Percentiles rank a stretch among this genome's conserved stretches.
phyloP scores from a whole-genome alignment of 1,139 yeast species.

The Suhomyces ambrosiae region DNA sequence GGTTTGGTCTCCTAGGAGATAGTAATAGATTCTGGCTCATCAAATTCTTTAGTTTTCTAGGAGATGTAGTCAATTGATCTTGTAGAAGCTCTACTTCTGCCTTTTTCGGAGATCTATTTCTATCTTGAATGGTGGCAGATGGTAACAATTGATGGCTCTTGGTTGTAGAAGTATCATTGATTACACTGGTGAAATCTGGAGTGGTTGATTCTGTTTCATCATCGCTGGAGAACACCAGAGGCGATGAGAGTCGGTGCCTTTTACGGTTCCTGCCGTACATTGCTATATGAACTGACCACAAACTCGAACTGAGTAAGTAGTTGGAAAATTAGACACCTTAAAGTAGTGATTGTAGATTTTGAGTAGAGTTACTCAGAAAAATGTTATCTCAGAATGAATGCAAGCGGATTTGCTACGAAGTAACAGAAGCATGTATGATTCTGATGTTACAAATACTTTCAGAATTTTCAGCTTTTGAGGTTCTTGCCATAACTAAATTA shows the following conservation, averaged over 20 bases:
- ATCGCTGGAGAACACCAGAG: slow-evolving; percentile 12
- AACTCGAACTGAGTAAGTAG: too few species aligned
- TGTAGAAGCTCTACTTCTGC: background rate
- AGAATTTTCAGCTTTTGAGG: too few species aligned
- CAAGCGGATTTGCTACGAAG: too few species aligned
- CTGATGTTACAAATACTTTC: too few species aligned
- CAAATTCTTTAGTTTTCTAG: slow-evolving; percentile 16
- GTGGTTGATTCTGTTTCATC: slow-evolving; percentile 7
- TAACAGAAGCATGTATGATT: too few species aligned
- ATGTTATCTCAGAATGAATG: too few species aligned
- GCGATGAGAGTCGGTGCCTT: slow-evolving; percentile 6
- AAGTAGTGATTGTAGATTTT: too few species aligned
- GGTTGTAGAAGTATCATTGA: slow-evolving; percentile 6
- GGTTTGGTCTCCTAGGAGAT: background rate
- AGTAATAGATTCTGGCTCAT: slow-evolving; percentile 4
- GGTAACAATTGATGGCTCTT: slow-evolving; percentile 6
- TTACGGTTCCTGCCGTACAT: slow-evolving; percentile 12
- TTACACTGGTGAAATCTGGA: slow-evolving; percentile 1
- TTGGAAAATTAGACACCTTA: background rate
- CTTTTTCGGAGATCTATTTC: slow-evolving; percentile 6
- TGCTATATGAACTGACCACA: too few species aligned
- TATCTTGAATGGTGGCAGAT: slow-evolving; percentile 3
- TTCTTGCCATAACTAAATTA: too few species aligned
- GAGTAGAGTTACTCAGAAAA: too few species aligned
- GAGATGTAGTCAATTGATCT: slow-evolving; percentile 22